Evolutionary conservation across 805 yeast species (phyloP).

Genomic region (Suhomyces kilbournensis): DNA sequence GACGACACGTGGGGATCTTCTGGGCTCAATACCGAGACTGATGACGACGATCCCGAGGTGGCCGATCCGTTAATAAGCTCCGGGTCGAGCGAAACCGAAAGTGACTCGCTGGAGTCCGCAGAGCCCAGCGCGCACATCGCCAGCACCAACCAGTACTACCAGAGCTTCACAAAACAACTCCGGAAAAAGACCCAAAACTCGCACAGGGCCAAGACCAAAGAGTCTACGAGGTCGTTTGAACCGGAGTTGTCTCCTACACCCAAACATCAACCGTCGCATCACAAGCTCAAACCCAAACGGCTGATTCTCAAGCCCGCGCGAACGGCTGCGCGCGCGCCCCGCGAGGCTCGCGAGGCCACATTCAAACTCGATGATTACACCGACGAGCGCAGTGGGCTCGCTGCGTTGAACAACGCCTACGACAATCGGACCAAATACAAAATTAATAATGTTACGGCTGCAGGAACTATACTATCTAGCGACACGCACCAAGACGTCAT

Average conservation of each 20-base stretch:
- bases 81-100: slow-evolving; percentile 6
- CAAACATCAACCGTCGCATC: slow-evolving; percentile 43
- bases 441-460: slow-evolving; percentile 9
- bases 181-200: slow-evolving; percentile 13
- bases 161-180: slow-evolving; percentile 12
- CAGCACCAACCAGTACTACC: slow-evolving; percentile 21
- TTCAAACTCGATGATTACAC: slow-evolving; percentile 2
- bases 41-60: slow-evolving; percentile 12
- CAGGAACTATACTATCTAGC: slow-evolving; percentile 10
- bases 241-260: slow-evolving; percentile 32
- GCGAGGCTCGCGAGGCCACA: background rate
- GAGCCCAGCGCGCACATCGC: slow-evolving; percentile 3
- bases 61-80: slow-evolving; percentile 1
- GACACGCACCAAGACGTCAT: background rate
- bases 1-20: slow-evolving; percentile 25
- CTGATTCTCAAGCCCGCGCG: slow-evolving; percentile 33
- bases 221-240: background rate
- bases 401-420: slow-evolving; percentile 13
- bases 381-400: slow-evolving; percentile 10
- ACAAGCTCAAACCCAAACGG: slow-evolving; percentile 37
- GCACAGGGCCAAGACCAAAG: background rate
- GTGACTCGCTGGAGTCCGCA: slow-evolving; percentile 2
- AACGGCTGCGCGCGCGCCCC: background rate
- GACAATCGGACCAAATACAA: slow-evolving; percentile 5
- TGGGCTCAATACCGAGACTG: slow-evolving; percentile 22